A percentile compares a stretch with the other conserved stretches of the same genome.
These are phyloP conservation scores for Atractiella rhizophila DNA, from an alignment of 768 basidiomycete species.

Conservation along the genomic window DNA sequence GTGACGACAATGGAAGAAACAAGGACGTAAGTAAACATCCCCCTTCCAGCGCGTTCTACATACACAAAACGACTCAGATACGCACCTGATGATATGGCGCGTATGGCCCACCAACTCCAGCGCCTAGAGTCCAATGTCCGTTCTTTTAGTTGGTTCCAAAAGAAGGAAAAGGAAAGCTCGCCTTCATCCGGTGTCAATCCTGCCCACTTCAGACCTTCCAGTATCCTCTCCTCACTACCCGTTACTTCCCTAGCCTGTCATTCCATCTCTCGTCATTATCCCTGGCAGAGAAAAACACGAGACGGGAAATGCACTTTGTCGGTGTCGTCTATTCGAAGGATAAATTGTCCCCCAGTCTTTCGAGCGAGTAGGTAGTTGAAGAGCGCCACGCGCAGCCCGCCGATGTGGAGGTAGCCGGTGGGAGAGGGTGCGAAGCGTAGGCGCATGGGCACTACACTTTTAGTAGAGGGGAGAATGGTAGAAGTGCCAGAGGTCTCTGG, in stretches of 20 bases:
- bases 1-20: too few relatives aligned
- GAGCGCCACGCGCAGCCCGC: conserved; percentile 75
- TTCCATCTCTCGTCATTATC: neutral
- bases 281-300: neutral
- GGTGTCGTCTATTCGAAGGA: conserved; percentile 82
- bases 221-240: conserved; percentile 58
- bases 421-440: conserved; percentile 92
- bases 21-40: too few relatives aligned
- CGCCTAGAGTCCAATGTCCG: too few relatives aligned
- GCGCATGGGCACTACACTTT: conserved; percentile 20
- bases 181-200: conserved; percentile 79
- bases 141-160: too few relatives aligned
- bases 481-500: neutral
- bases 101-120: too few relatives aligned
- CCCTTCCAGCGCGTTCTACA: too few relatives aligned
- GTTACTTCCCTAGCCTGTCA: conserved; percentile 50
- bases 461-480: neutral
- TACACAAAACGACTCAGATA: too few relatives aligned
- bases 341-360: conserved; percentile 64
- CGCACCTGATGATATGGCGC: too few relatives aligned
- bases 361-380: conserved; percentile 71
- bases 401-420: conserved; percentile 77
- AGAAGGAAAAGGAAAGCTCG: conserved; percentile 20
- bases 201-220: conserved; percentile 59
- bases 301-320: conserved; percentile 38